Base-by-base conservation (phyloP, 2,329 filamentous ascomycete genomes). In the Colletotrichum musicola region DNA sequence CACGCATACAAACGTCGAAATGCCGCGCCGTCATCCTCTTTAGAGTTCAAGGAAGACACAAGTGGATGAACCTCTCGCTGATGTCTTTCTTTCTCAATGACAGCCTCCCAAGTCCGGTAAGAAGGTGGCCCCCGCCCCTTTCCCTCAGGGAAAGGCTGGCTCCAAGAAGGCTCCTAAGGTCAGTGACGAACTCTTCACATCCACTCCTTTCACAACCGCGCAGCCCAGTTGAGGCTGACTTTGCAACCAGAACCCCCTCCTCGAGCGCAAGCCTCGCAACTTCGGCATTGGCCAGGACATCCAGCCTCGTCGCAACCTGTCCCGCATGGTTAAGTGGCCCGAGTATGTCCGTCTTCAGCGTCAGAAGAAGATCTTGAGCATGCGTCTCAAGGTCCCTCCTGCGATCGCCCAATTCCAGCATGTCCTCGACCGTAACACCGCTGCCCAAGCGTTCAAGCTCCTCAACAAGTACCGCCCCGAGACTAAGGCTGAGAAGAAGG, bases 81-180 rank as follows among this genome's bases (percentile, higher is more conserved):
- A 97, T 94, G 87, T 93, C 91, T 94, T 97, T 93, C 96, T 95
- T 97, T 94, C 95, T 98, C 95, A 96, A 98, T 98, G 95, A 98
- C 88, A 98, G 96, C 94, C 96, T 92, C 93, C 95, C 83, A 99
- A 98, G 89, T 83, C 88, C 81, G 94, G 94, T 89, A 98, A 98
- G 93, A 98, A 98, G 90, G 92, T 93, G 86, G 96, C 96, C 80
- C 88, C 96, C 83, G 94, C 96, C 87, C 96, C 96, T 84, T 97
- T 97, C 91, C 93, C 94, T 82, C 91, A 95, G 88, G 90, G 91
- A 81, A 97, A 97, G 91, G 93, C 95, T 87, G 87, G 87, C 79
- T 88, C 88, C 79, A 98, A 98, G 93, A 99, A 98, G 93, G 88
- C 89, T 76, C 90, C 94, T 79, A 99, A 98, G 95, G 96, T 98